Evolutionary conservation across 169 alveolate genomes (phyloP), one percentile per base, ranked within the genome.

Genomic region (Miamiensis avidus): DNA sequence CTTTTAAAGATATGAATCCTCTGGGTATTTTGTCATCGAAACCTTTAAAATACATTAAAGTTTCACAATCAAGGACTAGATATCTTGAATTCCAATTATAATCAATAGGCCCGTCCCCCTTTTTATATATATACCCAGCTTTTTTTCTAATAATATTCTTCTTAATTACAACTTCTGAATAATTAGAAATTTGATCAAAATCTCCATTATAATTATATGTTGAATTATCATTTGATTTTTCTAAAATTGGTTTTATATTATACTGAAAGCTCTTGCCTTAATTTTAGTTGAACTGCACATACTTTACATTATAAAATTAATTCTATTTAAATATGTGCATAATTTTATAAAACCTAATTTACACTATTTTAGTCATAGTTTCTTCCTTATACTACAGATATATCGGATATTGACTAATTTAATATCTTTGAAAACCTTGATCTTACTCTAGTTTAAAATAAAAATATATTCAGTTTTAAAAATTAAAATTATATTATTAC

Each of bases 71-170:
- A 16, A 92, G 84, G 0, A 92, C 94, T 31, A 92, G 34, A 83
- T 87, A 92, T 76, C 96, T 82, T 34, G 82, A 64, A 74, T 92
- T 92, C 96, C 96, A 92, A 74, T 90, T 84, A 73, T 85, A 90
- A 74, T 92, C 91, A 16, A 92, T 86, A 0, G 94, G 94, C 0
- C 96, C 96, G 28, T 92, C 96, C 27, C 96, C 96, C 33, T 87
- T 49, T 85, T 92, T 92, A 27, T 49, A 84, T 11, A 90, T 69
- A 64, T 78, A 76, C 28, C 93, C 96, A 26, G 93, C 81, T 77
- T 81, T 84, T 29, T 84, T 84, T 84, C 73, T 73, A 27, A 82
- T 73, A 0, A 82, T 69, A 82, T 82, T 82, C 64, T 76, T 20
- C 27, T 29, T 11, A 4, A 76, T 25, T 11, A 20, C 11, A 6